Evolutionary conservation across 257 asterid species (phyloP).

Genomic region (Rhazya stricta): DNA sequence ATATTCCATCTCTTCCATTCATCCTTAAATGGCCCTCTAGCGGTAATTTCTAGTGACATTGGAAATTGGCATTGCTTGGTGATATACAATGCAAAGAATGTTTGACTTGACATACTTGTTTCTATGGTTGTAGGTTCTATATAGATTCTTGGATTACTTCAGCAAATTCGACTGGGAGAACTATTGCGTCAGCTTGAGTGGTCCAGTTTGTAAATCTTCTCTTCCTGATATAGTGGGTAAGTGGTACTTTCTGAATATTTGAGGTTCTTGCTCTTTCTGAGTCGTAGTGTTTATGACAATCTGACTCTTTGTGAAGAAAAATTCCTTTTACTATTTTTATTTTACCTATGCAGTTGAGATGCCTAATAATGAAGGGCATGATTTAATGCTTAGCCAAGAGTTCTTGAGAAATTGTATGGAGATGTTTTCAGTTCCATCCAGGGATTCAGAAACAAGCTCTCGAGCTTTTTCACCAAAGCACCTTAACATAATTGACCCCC

Average conservation of each 20-base stretch:
- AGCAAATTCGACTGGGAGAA: constrained; percentile 84
- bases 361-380: constrained; percentile 37
- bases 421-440: constrained; percentile 50
- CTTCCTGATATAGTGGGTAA: constrained; percentile 65
- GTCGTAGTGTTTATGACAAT: background rate
- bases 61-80: constrained; percentile 5
- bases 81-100: constrained; percentile 3
- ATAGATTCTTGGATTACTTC: constrained; percentile 66
- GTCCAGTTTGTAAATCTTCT: constrained; percentile 57
- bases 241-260: constrained; percentile 23
- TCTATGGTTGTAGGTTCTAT: constrained; percentile 49
- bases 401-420: constrained; percentile 52
- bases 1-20: constrained; percentile 42
- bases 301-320: background rate
- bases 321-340: background rate
- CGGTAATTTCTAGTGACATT: constrained; percentile 37
- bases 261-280: background rate
- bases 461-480: constrained; percentile 49
- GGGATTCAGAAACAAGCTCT: constrained; percentile 39
- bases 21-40: constrained; percentile 45
- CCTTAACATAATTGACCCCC: constrained; percentile 78
- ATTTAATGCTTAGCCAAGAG: constrained; percentile 51
- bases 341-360: constrained; percentile 44
- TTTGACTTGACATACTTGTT: constrained; percentile 17
- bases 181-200: constrained; percentile 67